Conservation (phyloP, 305 asterid genomes). For the Fraxinus angustifolia region DNA sequence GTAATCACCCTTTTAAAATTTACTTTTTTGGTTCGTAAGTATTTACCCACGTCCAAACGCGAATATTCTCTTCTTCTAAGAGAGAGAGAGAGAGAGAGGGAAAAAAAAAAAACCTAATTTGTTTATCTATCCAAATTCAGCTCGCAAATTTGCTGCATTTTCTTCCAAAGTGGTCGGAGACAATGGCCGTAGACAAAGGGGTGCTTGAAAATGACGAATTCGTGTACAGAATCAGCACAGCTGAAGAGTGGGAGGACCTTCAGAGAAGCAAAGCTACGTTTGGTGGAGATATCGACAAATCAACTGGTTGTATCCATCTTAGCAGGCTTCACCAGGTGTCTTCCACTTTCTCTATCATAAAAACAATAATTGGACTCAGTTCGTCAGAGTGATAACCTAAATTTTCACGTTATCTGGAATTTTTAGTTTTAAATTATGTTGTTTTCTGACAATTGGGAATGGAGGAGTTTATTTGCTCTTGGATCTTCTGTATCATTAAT, state of each 20-base stretch:
- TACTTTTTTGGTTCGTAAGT: neutral
- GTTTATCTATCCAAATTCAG: neutral
- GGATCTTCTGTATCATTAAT: neutral
- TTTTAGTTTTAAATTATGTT: neutral
- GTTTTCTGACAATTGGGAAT: neutral
- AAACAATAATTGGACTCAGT: neutral
- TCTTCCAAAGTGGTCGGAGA: neutral
- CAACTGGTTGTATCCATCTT: slow-evolving; percentile 73
- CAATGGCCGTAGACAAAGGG: slow-evolving; percentile 34
- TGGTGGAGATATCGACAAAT: slow-evolving; percentile 66
- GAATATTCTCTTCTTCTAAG: neutral
- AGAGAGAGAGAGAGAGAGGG: neutral
- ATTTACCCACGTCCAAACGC: neutral
- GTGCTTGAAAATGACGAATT: slow-evolving; percentile 29
- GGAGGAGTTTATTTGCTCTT: neutral
- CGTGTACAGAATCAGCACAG: slow-evolving; percentile 76
- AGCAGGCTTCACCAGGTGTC: slow-evolving; percentile 74
- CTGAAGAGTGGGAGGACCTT: slow-evolving; percentile 72
- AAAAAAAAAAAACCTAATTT: neutral
- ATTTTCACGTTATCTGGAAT: neutral
- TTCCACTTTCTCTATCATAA: neutral
- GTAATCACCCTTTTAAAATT: neutral
- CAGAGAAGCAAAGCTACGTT: slow-evolving; percentile 45
- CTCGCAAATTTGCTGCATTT: neutral
- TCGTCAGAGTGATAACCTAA: neutral